phyloP scores from a whole-genome alignment of 2,329 filamentous ascomycete genomes.

The Monosporascus sp. region DNA sequence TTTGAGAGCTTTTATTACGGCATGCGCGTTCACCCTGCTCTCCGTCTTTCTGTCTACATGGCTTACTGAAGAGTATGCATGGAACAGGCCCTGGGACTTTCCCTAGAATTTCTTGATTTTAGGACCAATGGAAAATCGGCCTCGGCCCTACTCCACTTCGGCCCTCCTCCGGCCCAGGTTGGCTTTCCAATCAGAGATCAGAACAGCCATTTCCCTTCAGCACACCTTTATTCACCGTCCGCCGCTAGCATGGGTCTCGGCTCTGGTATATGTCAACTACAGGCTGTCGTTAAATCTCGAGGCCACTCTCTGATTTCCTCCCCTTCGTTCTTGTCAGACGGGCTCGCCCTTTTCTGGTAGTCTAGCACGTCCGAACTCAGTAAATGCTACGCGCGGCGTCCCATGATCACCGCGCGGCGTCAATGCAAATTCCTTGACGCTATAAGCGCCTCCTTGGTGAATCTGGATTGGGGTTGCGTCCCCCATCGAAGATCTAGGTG shows the following conservation, averaged over 20 bases:
- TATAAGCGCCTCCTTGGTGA: not conserved
- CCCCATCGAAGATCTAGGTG: not conserved
- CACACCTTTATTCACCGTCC: slow-evolving; percentile 16
- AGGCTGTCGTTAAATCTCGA: slow-evolving; percentile 24
- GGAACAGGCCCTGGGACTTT: not conserved
- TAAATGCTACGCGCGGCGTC: slow-evolving; percentile 17
- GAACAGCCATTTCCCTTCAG: slow-evolving; percentile 10
- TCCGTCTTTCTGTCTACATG: not conserved
- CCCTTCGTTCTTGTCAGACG: not conserved
- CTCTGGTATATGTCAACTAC: slow-evolving; percentile 19
- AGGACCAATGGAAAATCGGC: slow-evolving; percentile 11
- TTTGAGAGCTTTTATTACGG: not conserved
- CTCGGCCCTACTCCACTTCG: slow-evolving; percentile 2
- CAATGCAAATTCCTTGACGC: not conserved
- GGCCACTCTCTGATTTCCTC: slow-evolving; percentile 9
- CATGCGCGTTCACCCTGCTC: not conserved
- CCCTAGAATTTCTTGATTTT: slow-evolving; percentile 9
- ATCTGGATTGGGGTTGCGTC: not conserved
- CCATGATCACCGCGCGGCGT: slow-evolving; percentile 2
- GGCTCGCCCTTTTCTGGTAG: slow-evolving; percentile 9
- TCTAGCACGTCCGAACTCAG: slow-evolving; percentile 7
- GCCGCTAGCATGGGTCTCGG: slow-evolving; percentile 17
- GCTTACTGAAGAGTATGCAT: not conserved
- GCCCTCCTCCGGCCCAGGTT: slow-evolving; percentile 3
- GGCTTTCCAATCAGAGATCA: slow-evolving; percentile 18